These are phyloP conservation scores for Volvox reticuliferus DNA, from an alignment of 139 green algal genomes.

Conservation along the genomic window DNA sequence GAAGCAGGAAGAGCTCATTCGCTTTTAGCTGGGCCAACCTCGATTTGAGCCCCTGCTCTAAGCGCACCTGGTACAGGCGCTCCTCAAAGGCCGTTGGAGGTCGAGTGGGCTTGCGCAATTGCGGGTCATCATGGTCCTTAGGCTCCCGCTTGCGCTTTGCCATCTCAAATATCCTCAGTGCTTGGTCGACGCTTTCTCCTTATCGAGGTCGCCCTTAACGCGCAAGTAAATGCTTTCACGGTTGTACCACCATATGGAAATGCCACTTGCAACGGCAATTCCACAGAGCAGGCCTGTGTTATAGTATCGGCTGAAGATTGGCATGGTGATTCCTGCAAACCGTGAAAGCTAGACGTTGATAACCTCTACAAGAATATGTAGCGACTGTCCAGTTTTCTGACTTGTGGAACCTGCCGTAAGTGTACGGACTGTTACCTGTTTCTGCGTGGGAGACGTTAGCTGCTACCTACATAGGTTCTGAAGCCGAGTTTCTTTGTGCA, in stretches of 20 bases:
- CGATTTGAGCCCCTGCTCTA: not conserved
- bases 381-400: no score
- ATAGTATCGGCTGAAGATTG: conserved; percentile 55
- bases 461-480: no score
- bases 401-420: no score
- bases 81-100: conserved; percentile 70
- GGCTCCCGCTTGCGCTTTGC: conserved; percentile 4
- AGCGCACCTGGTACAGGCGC: conserved; percentile 65
- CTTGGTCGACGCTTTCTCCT: conserved; percentile 31
- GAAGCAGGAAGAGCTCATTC: not conserved
- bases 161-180: conserved; percentile 26
- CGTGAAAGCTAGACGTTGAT: no score
- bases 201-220: conserved; percentile 52
- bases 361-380: no score
- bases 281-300: conserved; percentile 44
- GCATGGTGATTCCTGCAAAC: conserved; percentile 26
- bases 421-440: no score
- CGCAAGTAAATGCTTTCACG: conserved; percentile 57
- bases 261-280: conserved; percentile 40
- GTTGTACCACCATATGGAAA: conserved; percentile 56
- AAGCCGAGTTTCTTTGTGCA: no score
- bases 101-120: conserved; percentile 32
- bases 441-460: no score
- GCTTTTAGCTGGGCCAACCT: not conserved
- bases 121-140: not conserved